Evolutionary conservation across 805 yeast species (phyloP).

Genomic region (Wickerhamomyces alni): DNA sequence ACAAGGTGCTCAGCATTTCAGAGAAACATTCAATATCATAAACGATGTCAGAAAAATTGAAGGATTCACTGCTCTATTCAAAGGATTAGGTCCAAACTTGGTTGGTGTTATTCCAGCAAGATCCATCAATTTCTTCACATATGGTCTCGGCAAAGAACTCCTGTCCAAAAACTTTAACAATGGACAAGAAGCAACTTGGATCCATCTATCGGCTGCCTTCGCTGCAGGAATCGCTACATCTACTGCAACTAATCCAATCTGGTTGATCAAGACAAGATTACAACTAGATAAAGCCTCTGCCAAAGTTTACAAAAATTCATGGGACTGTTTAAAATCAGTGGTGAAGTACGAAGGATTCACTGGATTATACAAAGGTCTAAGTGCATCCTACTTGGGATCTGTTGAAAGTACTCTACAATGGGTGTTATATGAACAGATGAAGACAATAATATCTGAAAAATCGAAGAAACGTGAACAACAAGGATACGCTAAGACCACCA

Average conservation of each 20-base stretch:
- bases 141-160: slow-evolving; percentile 85
- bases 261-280: slow-evolving; percentile 92
- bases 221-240: slow-evolving; percentile 92
- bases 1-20: slow-evolving; percentile 65
- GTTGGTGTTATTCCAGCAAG: slow-evolving; percentile 98
- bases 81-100: slow-evolving; percentile 93
- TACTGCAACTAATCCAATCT: slow-evolving; percentile 95
- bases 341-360: slow-evolving; percentile 68
- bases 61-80: slow-evolving; percentile 82
- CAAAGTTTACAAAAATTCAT: slow-evolving; percentile 70
- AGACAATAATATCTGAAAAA: slow-evolving; percentile 51
- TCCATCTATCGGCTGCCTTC: slow-evolving; percentile 82
- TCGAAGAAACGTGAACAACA: slow-evolving; percentile 32
- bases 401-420: slow-evolving; percentile 91
- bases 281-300: slow-evolving; percentile 76
- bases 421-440: slow-evolving; percentile 96
- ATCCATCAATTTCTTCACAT: slow-evolving; percentile 92
- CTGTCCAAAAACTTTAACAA: slow-evolving; percentile 61
- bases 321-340: slow-evolving; percentile 75
- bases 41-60: slow-evolving; percentile 63
- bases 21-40: slow-evolving; percentile 74
- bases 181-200: slow-evolving; percentile 75
- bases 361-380: slow-evolving; percentile 84
- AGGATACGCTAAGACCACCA: slow-evolving; percentile 31
- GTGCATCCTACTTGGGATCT: slow-evolving; percentile 92